phyloP scores from a whole-genome alignment of 805 yeast species.

The Cyberlindnera maritima region DNA sequence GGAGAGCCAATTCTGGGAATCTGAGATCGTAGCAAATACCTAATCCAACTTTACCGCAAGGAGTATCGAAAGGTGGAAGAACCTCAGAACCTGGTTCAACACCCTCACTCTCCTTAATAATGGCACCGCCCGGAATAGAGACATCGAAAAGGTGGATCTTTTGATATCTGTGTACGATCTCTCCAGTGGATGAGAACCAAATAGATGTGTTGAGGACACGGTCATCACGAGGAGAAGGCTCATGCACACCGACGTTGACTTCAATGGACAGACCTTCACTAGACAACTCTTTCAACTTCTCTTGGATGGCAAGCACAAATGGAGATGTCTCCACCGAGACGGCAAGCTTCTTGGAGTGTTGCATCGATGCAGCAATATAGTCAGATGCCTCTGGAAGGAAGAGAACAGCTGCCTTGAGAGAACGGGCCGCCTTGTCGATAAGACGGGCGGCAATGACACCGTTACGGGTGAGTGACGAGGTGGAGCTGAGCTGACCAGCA shows the following conservation, averaged over 20 bases:
- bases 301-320: conserved; percentile 43
- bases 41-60: conserved; percentile 63
- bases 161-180: conserved; percentile 66
- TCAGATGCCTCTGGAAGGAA: conserved; percentile 95
- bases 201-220: conserved; percentile 70
- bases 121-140: conserved; percentile 61
- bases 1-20: conserved; percentile 75
- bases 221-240: conserved; percentile 49
- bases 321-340: conserved; percentile 39
- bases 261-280: conserved; percentile 38
- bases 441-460: conserved; percentile 56
- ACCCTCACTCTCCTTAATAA: conserved; percentile 67
- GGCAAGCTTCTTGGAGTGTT: conserved; percentile 61
- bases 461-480: conserved; percentile 58
- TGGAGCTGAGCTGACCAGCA: conserved; percentile 83
- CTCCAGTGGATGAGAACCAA: conserved; percentile 67
- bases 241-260: conserved; percentile 88
- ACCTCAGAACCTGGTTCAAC: conserved; percentile 74
- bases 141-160: conserved; percentile 91
- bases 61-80: conserved; percentile 52
- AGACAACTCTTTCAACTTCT: conserved; percentile 41
- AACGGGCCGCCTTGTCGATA: conserved; percentile 58
- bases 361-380: conserved; percentile 57
- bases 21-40: conserved; percentile 86
- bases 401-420: conserved; percentile 56